Percentiles rank a stretch among this genome's conserved stretches.
phyloP scores from a whole-genome alignment of 1,284 basidiomycete species.

The Mycosarcoma maydis region DNA sequence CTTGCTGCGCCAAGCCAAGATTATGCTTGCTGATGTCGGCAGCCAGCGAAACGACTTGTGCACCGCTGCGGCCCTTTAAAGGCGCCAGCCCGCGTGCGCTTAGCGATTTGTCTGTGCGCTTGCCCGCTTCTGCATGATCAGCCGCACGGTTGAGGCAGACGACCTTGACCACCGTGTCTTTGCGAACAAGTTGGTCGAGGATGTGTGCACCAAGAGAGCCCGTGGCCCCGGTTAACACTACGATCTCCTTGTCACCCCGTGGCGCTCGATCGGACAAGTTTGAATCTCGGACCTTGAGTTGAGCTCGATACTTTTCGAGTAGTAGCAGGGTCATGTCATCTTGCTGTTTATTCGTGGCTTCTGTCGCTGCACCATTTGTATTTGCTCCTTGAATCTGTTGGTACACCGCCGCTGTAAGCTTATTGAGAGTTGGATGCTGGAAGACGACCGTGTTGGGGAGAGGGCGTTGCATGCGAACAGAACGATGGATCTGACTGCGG shows the following conservation, averaged over 20 bases:
- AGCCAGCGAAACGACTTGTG: constrained; percentile 16
- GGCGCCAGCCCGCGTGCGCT: constrained; percentile 15
- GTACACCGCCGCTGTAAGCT: constrained; percentile 57
- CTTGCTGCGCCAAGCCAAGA: constrained; percentile 22
- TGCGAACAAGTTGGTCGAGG: constrained; percentile 32
- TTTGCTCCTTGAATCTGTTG: constrained; percentile 5
- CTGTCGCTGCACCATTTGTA: not conserved
- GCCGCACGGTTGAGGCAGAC: constrained; percentile 39
- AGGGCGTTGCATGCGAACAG: constrained; percentile 14
- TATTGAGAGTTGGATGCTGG: constrained; percentile 69
- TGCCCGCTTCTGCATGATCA: constrained; percentile 29
- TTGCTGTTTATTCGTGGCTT: constrained; percentile 53
- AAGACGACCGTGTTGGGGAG: constrained; percentile 69
- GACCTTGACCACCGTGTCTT: constrained; percentile 18
- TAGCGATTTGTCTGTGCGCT: constrained; percentile 29
- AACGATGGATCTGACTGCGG: constrained; percentile 57
- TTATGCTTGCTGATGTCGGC: constrained; percentile 19
- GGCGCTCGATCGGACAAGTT: not conserved
- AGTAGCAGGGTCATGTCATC: constrained; percentile 35
- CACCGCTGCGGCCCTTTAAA: not conserved
- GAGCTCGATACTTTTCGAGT: constrained; percentile 10
- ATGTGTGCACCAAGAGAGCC: constrained; percentile 52
- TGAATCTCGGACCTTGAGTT: constrained; percentile 13
- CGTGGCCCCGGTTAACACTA: constrained; percentile 51
- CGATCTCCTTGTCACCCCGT: constrained; percentile 2